Base-by-base conservation (phyloP, 805 yeast genomes). In the Saccharomycopsis sp. region DNA sequence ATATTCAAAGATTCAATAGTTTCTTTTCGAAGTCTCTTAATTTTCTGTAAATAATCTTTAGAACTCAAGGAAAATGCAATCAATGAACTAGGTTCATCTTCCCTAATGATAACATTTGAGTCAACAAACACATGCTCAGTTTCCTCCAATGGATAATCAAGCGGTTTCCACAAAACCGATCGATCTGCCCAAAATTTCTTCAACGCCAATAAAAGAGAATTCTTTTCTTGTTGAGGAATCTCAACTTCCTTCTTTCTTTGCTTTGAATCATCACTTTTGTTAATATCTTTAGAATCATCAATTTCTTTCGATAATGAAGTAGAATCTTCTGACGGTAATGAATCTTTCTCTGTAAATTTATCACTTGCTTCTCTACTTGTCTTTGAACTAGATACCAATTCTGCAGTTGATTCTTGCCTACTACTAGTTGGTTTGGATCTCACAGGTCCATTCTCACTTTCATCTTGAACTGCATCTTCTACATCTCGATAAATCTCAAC, bases 181-280 rank as follows among this genome's bases (percentile, higher is more conserved):
- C 98, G 68, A 63, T 93, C 97, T 1, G 97, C 97, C 97, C 97
- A 93, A 62, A 93, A 93, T 55, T 81, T 86, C 0, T 95, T 77
- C 45, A 94, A 66, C 0, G 95, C 79, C 55, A 85, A 86, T 66
- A 93, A 74, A 28, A 93, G 62, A 1, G 96, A 81, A 19, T 80
- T 75, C 53, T 77, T 76, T 56, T 89, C 97, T 4, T 80, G 73
- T 48, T 66, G 75, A 2, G 66, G 62, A 3, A 59, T 53, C 33
- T 57, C 64, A 20, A 41, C 49, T 38, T 24, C 32, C 16, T 39
- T 40, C 9, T 34, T 40, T 46, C 38, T 23, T 17, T 20, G 28
- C 7, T 28, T 48, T 11, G 44, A 37, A 4, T 44, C 38, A 8
- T 17, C 42, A 8, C 23, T 42, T 32, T 45, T 45, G 24, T 38